Conservation (phyloP, 345 rosid species). For the Pugionium dolabratum region DNA sequence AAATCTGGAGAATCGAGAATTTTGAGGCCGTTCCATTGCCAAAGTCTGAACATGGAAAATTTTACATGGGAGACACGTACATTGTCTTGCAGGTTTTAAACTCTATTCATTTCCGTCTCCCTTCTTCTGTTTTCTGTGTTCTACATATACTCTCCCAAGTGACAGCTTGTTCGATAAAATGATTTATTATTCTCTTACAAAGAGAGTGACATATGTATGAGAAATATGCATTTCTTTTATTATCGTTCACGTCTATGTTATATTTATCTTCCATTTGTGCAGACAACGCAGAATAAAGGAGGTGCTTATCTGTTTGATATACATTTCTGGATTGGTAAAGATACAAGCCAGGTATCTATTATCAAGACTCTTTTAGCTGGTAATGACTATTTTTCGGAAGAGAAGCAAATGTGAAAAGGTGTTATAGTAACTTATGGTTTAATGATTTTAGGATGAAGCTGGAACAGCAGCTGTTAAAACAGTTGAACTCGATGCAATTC, state of each 20-base stretch:
- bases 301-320: constrained; percentile 83
- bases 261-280: constrained; percentile 38
- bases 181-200: no score
- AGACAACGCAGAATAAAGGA: constrained; percentile 83
- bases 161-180: no score
- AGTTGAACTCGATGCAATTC: constrained; percentile 90
- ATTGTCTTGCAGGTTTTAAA: constrained; percentile 73
- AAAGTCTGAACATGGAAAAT: constrained; percentile 89
- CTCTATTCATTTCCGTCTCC: not conserved
- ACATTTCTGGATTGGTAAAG: constrained; percentile 99
- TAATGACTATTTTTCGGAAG: constrained; percentile 8
- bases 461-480: constrained; percentile 98
- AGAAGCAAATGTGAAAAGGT: constrained; percentile 9
- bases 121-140: not conserved
- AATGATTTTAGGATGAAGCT: constrained; percentile 78
- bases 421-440: constrained; percentile 25
- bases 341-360: constrained; percentile 81
- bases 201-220: constrained; percentile 5
- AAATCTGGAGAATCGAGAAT: constrained; percentile 97
- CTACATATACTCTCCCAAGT: not conserved
- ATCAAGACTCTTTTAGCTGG: constrained; percentile 12
- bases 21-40: constrained; percentile 87
- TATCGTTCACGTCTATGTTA: constrained; percentile 11
- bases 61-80: constrained; percentile 94
- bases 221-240: constrained; percentile 2